Base-by-base conservation (phyloP, 2,329 filamentous ascomycete genomes). In the Aspergillus udagawae region DNA sequence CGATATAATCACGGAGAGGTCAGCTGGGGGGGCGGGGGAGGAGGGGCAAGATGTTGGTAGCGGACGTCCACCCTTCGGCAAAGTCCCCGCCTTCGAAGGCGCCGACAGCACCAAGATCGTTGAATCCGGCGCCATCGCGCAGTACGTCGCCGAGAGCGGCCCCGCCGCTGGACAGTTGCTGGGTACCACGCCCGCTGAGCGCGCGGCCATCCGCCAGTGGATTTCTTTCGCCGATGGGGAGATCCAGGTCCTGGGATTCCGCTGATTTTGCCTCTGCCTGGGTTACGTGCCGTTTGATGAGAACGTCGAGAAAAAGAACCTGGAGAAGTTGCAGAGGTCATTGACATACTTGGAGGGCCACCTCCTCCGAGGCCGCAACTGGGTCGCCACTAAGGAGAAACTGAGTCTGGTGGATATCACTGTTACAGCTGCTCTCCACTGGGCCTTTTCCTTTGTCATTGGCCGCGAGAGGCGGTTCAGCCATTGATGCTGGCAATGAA, bases 31-130 rank as follows among this genome's bases (percentile, higher is more conserved):
- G n/a, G n/a, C n/a, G n/a, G n/a, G n/a, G 23, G 23, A 3, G 23
- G 23, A 2, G 23, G 23, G 23, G 23, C 2, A 23, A 23, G 23
- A 23, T 23, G 23, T 23, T 23, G 23, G 3, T 23, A 23, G 23
- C 23, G 23, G 23, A 23, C 3, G 23, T 23, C 23, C 23, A 23
- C 79, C 80, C 10, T 65, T 80, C 42, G 80, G 80, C 64, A 83
- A 82, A 65, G 76, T 82, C 8, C 81, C 81, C 9, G 75, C 74
- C 45, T 76, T 83, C 53, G 77, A 80, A 63, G 72, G 72, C 35
- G 70, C 78, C 21, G 78, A 82, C 61, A 80, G 80, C 49, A 75
- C 80, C 65, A 67, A 60, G 61, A 52, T 83, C 28, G 64, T 74
- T 57, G 80, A 83, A 60, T 73, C 74, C 38, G 72, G 73, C 38